Evolutionary conservation across 108 stramenopile genomes (phyloP), one percentile per base, ranked within the genome.

Genomic region (Conticribra weissflogii): DNA sequence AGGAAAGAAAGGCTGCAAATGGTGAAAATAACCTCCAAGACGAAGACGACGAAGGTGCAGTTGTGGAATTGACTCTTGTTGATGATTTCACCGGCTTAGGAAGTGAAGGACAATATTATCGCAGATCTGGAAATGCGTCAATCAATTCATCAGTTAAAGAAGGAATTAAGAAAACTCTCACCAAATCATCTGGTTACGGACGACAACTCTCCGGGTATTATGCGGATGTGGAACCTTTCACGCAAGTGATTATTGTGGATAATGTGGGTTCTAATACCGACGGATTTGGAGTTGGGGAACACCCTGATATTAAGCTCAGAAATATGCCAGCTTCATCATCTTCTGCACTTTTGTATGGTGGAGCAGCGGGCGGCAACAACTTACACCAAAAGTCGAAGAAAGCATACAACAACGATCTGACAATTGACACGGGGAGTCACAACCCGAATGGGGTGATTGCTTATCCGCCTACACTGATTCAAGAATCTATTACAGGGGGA

Each of bases 221-320:
- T 7, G 61, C 50, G 22, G 27, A 31, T 19, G 27, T 18, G 30
- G 58, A 59, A 59, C 29, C 16, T 34, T 33, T 33, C 18, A 18
- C 58, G n/a, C 30, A 3, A 27, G 30, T 18, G 18, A 23, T 2
- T 46, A n/a, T 12, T 9, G 60, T 41, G 9, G 21, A 22, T 41
- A 48, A 12, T 33, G 58, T 32, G 19, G 31, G 34, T 22, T 30
- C 64, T 53, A 52, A 21, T 66, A 50, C 31, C 44, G 7, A 58
- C 32, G 18, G 24, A 15, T 28, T 15, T 46, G 44, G 33, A 21
- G 51, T 17, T 2, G 63, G 54, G 54, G 79, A 80, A 23, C 79
- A 80, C 62, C 79, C 79, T 29, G 79, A 80, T 55, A 59, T 80
- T 16, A 80, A 80, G 28, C 47, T 79, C 12, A 24, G 78, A 22